Evolutionary conservation across 78 protist species (phyloP).

Genomic region (Thecamonas trahens): DNA sequence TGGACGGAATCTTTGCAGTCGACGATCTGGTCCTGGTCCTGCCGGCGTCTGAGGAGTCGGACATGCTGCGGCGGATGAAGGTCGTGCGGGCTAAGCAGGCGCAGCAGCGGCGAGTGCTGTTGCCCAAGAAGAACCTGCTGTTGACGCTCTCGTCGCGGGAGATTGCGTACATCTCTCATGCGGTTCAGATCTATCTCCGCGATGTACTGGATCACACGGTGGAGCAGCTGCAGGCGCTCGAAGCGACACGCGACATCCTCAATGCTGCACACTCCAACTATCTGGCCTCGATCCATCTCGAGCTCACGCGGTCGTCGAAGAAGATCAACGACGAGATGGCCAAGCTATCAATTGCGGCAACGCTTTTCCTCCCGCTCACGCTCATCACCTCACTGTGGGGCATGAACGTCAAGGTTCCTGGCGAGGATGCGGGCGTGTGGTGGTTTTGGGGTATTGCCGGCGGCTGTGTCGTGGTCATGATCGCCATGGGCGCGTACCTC

Average conservation of each 20-base stretch:
- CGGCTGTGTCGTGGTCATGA: background rate
- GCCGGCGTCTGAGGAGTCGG: background rate
- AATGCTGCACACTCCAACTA: constrained; percentile 7
- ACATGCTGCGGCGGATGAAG: background rate
- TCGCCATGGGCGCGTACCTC: too few relatives aligned
- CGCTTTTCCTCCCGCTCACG: background rate
- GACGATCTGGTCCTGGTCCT: background rate
- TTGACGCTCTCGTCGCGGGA: background rate
- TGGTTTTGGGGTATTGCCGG: background rate
- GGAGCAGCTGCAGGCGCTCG: background rate
- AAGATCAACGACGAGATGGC: background rate
- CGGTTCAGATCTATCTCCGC: background rate
- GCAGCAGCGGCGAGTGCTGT: background rate
- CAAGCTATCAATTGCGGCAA: background rate
- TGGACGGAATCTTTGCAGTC: background rate
- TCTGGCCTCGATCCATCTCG: background rate
- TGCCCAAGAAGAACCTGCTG: background rate
- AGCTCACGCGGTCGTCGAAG: background rate
- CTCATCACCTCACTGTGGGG: background rate
- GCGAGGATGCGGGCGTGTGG: background rate
- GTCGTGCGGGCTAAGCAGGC: background rate
- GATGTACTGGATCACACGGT: constrained; percentile 1
- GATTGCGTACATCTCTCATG: background rate
- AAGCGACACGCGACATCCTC: background rate
- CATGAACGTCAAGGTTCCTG: constrained; percentile 9